A percentile compares a stretch with the other conserved stretches of the same genome.
These are phyloP conservation scores for Acanthamoeba royreba DNA, from an alignment of 208 protist species.

Conservation along the genomic window DNA sequence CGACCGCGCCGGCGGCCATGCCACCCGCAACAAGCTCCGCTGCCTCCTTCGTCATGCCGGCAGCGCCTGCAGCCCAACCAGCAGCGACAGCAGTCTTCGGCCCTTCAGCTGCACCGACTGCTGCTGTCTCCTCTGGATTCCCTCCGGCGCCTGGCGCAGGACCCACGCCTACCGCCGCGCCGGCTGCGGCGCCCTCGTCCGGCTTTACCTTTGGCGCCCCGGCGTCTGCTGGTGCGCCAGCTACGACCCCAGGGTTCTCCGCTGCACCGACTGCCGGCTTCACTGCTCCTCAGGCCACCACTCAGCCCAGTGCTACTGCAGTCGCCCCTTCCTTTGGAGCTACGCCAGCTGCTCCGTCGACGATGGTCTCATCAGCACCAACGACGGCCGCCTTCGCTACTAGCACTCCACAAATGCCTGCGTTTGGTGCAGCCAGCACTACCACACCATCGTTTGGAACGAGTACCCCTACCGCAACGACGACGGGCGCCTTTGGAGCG, in stretches of 20 bases:
- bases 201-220: neutral
- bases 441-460: neutral
- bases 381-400: too few species aligned
- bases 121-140: too few species aligned
- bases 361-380: neutral
- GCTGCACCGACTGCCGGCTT: neutral
- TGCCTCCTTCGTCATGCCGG: neutral
- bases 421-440: too few species aligned
- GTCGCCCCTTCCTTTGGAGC: neutral
- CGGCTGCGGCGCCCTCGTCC: neutral
- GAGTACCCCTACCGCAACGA: neutral
- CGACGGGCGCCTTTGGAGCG: too few species aligned
- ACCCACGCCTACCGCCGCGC: too few species aligned
- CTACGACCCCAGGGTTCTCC: neutral
- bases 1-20: too few species aligned
- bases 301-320: neutral
- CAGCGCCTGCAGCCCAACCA: too few species aligned
- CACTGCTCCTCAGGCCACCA: neutral
- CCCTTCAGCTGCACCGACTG: neutral
- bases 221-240: neutral
- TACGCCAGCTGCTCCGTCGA: neutral
- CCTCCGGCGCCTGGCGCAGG: too few species aligned
- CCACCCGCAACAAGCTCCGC: too few species aligned
- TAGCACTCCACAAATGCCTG: too few species aligned
- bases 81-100: neutral